phyloP scores from a whole-genome alignment of 768 basidiomycete genomes.

The Serendipita sp. region DNA sequence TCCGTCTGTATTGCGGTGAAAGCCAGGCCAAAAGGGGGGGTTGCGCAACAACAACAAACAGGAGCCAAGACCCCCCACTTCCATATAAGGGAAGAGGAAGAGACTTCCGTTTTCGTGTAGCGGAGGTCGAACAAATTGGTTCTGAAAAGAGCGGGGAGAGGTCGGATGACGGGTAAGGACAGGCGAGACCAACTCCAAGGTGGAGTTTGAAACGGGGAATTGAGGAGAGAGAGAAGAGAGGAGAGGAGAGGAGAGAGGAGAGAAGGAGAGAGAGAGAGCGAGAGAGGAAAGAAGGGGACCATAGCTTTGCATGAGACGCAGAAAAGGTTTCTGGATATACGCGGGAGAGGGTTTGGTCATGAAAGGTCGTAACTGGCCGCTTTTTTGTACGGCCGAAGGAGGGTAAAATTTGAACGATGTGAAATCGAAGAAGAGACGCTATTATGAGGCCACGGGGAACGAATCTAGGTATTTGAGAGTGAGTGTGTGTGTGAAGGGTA shows the following conservation, averaged over 20 bases:
- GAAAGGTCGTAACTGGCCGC: too few species aligned
- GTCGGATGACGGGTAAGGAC: background rate
- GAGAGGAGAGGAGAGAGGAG: background rate
- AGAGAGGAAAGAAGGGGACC: background rate
- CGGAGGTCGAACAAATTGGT: background rate
- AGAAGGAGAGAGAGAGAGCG: background rate
- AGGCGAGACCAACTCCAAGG: background rate
- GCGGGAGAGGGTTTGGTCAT: too few species aligned
- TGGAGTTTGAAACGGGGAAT: background rate
- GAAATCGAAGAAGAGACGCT: too few species aligned
- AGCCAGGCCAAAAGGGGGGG: background rate
- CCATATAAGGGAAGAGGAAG: too few species aligned
- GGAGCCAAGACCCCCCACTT: background rate
- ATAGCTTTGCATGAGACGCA: too few species aligned
- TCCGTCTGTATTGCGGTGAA: background rate
- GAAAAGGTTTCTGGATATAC: too few species aligned
- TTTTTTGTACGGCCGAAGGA: too few species aligned
- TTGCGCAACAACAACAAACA: background rate
- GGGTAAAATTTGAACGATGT: too few species aligned
- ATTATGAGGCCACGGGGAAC: background rate
- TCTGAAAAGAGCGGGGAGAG: background rate
- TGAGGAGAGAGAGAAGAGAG: background rate
- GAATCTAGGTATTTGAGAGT: background rate
- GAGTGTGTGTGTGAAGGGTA: background rate
- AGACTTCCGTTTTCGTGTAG: too few species aligned